Conservation (phyloP, 495 filamentous ascomycete species). For the Pseudomonodictys pantanalensis region DNA sequence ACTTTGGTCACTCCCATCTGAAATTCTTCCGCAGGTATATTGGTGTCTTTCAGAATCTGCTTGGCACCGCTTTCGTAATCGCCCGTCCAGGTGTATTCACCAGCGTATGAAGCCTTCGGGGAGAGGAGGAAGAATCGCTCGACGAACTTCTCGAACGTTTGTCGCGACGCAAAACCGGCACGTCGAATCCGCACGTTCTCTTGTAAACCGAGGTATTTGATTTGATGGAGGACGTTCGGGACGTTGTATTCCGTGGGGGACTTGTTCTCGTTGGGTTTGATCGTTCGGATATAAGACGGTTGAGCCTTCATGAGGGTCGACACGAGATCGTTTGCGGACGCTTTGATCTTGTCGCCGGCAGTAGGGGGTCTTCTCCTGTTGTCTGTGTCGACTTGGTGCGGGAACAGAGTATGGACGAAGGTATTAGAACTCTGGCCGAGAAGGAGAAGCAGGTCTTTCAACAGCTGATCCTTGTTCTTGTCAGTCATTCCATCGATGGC, state of each 20-base stretch:
- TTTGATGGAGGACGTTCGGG: constrained; percentile 93
- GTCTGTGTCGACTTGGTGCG: constrained; percentile 90
- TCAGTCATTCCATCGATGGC: constrained; percentile 96
- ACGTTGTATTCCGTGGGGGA: constrained; percentile 86
- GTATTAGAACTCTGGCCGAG: constrained; percentile 77
- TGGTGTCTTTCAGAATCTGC: constrained; percentile 93
- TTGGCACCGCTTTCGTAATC: constrained; percentile 82
- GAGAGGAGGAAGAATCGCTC: constrained; percentile 96
- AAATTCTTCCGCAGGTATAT: constrained; percentile 91
- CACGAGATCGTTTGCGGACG: constrained; percentile 93
- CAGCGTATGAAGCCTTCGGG: constrained; percentile 89
- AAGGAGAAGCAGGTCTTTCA: constrained; percentile 90
- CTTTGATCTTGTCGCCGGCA: constrained; percentile 94
- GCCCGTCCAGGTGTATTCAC: constrained; percentile 94
- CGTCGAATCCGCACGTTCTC: constrained; percentile 98
- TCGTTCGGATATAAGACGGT: constrained; percentile 97
- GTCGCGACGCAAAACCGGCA: constrained; percentile 95
- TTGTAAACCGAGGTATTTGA: constrained; percentile 97
- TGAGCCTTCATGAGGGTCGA: constrained; percentile 94
- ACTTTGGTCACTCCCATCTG: constrained; percentile 97
- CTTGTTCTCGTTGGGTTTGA: constrained; percentile 99
- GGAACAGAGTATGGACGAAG: constrained; percentile 86
- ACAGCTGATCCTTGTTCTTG: constrained; percentile 97
- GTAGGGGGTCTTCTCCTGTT: constrained; percentile 92
- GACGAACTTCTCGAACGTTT: constrained; percentile 97